Percentiles rank a stretch among this genome's conserved stretches.
Evolutionary conservation across 2,329 filamentous ascomycete species (phyloP).

Genomic region (Ophiosphaerella herpotricha): DNA sequence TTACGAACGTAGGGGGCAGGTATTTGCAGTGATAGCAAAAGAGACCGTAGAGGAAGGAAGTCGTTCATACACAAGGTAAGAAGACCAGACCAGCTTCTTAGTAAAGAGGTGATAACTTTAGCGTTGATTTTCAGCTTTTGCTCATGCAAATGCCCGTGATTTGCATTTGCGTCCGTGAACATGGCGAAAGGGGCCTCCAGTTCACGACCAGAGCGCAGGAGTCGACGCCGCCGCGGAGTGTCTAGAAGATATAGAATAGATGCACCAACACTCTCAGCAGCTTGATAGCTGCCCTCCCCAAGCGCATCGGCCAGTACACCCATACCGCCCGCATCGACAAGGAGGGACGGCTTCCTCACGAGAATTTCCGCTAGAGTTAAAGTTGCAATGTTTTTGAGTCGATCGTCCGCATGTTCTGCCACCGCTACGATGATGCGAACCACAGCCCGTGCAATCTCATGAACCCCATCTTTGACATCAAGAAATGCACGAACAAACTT

Average conservation of each 20-base stretch:
- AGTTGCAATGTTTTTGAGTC: constrained; percentile 85
- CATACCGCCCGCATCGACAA: constrained; percentile 83
- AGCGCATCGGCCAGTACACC: constrained; percentile 88
- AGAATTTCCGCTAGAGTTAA: constrained; percentile 92
- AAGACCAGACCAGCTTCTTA: constrained; percentile 93
- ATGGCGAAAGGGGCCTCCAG: constrained; percentile 84
- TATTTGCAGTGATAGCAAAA: constrained; percentile 70
- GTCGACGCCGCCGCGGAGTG: constrained; percentile 76
- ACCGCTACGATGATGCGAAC: constrained; percentile 89
- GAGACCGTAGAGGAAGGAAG: constrained; percentile 80
- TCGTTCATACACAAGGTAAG: constrained; percentile 87
- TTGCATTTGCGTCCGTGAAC: constrained; percentile 79
- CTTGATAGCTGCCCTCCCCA: constrained; percentile 87
- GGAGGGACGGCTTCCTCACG: constrained; percentile 78
- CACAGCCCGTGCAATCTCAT: constrained; percentile 83
- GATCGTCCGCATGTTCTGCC: constrained; percentile 83
- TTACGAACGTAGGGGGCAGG: constrained; percentile 64
- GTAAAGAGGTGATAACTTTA: constrained; percentile 85
- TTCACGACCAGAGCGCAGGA: constrained; percentile 85
- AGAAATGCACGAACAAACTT: constrained; percentile 96
- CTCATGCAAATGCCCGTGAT: constrained; percentile 57
- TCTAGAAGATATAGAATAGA: constrained; percentile 92
- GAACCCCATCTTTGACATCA: constrained; percentile 90
- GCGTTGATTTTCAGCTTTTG: constrained; percentile 81
- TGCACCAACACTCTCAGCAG: constrained; percentile 83